phyloP scores from a whole-genome alignment of 805 yeast species.

The Metschnikowia similis region DNA sequence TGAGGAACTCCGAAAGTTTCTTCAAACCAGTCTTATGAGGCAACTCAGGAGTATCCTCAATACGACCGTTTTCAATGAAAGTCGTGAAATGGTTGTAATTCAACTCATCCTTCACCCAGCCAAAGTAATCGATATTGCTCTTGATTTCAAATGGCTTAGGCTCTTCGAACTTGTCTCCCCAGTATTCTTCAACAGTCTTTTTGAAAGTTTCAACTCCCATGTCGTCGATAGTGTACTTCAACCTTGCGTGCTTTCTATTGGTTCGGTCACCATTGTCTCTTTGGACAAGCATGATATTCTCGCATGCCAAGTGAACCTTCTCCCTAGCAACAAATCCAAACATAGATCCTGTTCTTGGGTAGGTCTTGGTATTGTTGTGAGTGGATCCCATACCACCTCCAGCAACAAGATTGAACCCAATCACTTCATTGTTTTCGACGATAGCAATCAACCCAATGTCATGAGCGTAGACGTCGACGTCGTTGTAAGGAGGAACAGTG shows the following conservation, averaged over 20 bases:
- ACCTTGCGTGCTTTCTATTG: constrained; percentile 95
- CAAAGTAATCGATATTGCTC: constrained; percentile 86
- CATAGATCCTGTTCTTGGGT: constrained; percentile 89
- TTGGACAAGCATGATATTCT: constrained; percentile 89
- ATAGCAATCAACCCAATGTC: constrained; percentile 92
- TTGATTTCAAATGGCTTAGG: constrained; percentile 72
- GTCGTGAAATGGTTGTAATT: constrained; percentile 88
- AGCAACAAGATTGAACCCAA: constrained; percentile 83
- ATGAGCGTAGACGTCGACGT: constrained; percentile 93
- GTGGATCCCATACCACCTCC: constrained; percentile 99
- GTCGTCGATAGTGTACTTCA: constrained; percentile 94
- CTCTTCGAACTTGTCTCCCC: constrained; percentile 71
- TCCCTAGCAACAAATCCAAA: constrained; percentile 72
- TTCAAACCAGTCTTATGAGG: constrained; percentile 87
- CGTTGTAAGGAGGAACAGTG: constrained; percentile 93
- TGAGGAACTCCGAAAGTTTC: constrained; percentile 69
- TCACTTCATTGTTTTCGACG: constrained; percentile 56
- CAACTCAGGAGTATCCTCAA: constrained; percentile 84
- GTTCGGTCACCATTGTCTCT: constrained; percentile 92
- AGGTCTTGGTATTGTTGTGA: constrained; percentile 93
- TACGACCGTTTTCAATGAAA: constrained; percentile 94
- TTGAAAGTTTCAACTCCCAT: constrained; percentile 85
- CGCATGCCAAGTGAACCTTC: constrained; percentile 73
- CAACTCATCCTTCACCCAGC: constrained; percentile 85
- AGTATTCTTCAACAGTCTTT: constrained; percentile 72